These are phyloP conservation scores for Thielaviopsis musarum DNA, from an alignment of 2,329 filamentous ascomycete genomes.

Conservation along the genomic window DNA sequence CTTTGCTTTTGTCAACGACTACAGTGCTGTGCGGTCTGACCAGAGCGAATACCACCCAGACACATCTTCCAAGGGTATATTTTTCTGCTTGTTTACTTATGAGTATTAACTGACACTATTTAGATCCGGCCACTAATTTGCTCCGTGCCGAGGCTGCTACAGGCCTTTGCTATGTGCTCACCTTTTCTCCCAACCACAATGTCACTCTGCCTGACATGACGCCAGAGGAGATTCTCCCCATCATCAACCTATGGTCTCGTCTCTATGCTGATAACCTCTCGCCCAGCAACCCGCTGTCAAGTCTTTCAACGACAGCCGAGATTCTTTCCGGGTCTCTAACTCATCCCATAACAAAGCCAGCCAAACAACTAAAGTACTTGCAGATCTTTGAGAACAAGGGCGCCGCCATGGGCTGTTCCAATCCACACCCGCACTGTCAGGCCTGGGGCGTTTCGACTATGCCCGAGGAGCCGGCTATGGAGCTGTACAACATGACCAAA, in stretches of 20 bases:
- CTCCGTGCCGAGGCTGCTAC: slow-evolving; percentile 74
- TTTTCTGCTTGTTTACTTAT: neutral
- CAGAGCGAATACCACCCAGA: slow-evolving; percentile 57
- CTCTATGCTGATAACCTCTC: slow-evolving; percentile 75
- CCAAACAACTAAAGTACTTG: slow-evolving; percentile 52
- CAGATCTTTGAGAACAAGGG: slow-evolving; percentile 99
- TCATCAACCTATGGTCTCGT: slow-evolving; percentile 80
- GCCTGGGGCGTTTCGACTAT: slow-evolving; percentile 86
- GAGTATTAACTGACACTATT: neutral
- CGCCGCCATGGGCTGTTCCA: slow-evolving; percentile 93
- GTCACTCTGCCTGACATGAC: slow-evolving; percentile 83
- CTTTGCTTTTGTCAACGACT: slow-evolving; percentile 95
- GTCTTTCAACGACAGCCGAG: slow-evolving; percentile 22
- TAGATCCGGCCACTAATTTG: slow-evolving; percentile 57
- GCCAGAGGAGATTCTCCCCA: slow-evolving; percentile 57
- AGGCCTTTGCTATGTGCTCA: slow-evolving; percentile 92
- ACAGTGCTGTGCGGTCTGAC: slow-evolving; percentile 86
- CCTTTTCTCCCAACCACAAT: slow-evolving; percentile 82
- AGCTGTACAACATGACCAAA: slow-evolving; percentile 60
- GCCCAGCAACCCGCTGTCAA: slow-evolving; percentile 45
- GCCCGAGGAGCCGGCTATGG: slow-evolving; percentile 73
- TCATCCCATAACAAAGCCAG: slow-evolving; percentile 20
- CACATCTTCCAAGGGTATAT: slow-evolving; percentile 21
- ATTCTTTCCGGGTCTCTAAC: slow-evolving; percentile 24
- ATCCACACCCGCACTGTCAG: slow-evolving; percentile 93